Base-by-base conservation (phyloP, 225 moss, liverwort and hornwort genomes). In the Pseudisothecium myosuroides region DNA sequence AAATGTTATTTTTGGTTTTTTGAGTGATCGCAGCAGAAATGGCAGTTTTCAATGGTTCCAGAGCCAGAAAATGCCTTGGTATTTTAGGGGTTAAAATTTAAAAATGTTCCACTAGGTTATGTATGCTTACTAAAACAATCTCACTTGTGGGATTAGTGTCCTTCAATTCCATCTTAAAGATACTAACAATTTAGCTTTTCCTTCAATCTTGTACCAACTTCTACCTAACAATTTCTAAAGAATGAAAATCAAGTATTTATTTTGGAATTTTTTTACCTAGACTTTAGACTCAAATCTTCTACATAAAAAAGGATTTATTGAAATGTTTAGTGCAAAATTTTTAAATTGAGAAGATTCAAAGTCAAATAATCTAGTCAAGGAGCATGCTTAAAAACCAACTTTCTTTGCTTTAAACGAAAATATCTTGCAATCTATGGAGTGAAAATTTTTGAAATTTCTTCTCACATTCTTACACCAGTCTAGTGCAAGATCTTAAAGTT, bases 81-180 rank as follows among this genome's bases (percentile, higher is more conserved):
- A n/a, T n/a, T n/a, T n/a, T n/a, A n/a, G n/a, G n/a, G n/a, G n/a
- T n/a, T n/a, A n/a, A n/a, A 24, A 41, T 8, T 13, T 26, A 41
- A 28, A 39, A 21, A 28, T 17, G 17, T 73, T 45, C 0, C 2
- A 2, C 17, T 6, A 73, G 17, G 28, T 17, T 10, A 4, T 45
- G 3, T 27, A 43, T 10, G 15, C 6, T 73, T 45, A 10, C 17
- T 73, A 28, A 10, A 71, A 71, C 5, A 71, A 71, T 13, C 24
- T 14, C 9, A 28, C 2, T 0, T 0, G 43, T 43, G 28, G 27
- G 0, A 43, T 27, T 15, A 43, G 17, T 43, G 16, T 43, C 2
- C 43, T 72, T 43, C 72, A 72, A 71, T 15, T 71, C 13, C 26
- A 71, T 41, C 9, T 72, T 5, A 5, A 9, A 72, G 9, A 3